A percentile compares a stretch with the other conserved stretches of the same genome.
phyloP scores from a whole-genome alignment of 257 asterid species.

The Fraxinus anomala region DNA sequence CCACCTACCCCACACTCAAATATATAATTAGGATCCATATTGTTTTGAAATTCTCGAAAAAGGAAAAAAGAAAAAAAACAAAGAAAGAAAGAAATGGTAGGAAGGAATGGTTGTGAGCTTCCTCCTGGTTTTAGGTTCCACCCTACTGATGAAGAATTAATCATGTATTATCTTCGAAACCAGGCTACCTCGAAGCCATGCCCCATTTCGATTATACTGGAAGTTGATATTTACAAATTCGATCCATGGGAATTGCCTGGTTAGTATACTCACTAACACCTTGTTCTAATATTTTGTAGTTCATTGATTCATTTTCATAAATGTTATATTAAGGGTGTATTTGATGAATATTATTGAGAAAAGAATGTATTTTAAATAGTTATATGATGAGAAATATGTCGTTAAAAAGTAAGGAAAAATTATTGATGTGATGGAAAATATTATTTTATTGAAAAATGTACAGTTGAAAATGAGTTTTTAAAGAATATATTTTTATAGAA shows the following conservation, averaged over 20 bases:
- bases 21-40: too few relatives aligned
- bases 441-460: too few relatives aligned
- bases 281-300: not conserved
- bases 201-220: constrained; percentile 70
- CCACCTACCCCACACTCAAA: too few relatives aligned
- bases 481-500: too few relatives aligned
- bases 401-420: too few relatives aligned
- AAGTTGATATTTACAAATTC: constrained; percentile 76
- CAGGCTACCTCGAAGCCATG: constrained; percentile 70
- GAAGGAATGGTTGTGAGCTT: constrained; percentile 49
- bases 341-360: too few relatives aligned
- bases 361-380: too few relatives aligned
- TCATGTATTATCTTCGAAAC: constrained; percentile 65
- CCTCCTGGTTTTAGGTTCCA: constrained; percentile 95
- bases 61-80: not conserved
- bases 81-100: constrained; percentile 44
- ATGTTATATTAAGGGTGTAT: not conserved
- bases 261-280: constrained; percentile 22
- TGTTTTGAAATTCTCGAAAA: not conserved
- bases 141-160: constrained; percentile 85
- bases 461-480: too few relatives aligned
- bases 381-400: too few relatives aligned
- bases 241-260: constrained; percentile 96
- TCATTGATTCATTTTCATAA: not conserved
- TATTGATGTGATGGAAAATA: too few relatives aligned